These are phyloP conservation scores for Endogone sp. DNA, from an alignment of 192 early-diverging fungal species.

Conservation along the genomic window DNA sequence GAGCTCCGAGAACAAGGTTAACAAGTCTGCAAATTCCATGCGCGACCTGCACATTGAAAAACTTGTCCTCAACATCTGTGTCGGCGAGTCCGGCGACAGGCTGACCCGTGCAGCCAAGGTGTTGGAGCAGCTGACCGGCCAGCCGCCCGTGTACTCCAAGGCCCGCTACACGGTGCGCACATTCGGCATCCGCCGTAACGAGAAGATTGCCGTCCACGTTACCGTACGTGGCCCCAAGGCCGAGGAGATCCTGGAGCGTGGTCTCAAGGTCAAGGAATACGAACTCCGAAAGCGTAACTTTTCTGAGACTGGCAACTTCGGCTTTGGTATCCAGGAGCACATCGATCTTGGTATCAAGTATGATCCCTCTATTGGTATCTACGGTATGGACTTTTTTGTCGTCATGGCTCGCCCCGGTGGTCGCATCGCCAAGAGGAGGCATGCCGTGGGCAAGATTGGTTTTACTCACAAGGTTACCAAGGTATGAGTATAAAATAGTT, in stretches of 20 bases:
- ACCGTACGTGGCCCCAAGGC: constrained; percentile 89
- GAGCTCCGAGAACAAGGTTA: constrained; percentile 61
- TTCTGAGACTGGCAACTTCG: constrained; percentile 98
- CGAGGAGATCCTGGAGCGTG: constrained; percentile 98
- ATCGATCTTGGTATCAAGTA: constrained; percentile 99
- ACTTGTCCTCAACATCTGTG: constrained; percentile 99
- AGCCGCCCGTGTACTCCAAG: constrained; percentile 99
- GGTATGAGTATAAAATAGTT: constrained; percentile 12
- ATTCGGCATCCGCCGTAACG: constrained; percentile 99
- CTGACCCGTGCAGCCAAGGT: constrained; percentile 99
- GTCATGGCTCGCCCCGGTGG: constrained; percentile 97
- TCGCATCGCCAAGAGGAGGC: constrained; percentile 94
- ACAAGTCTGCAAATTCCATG: constrained; percentile 88
- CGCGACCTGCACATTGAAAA: constrained; percentile 97
- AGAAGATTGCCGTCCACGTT: constrained; percentile 99
- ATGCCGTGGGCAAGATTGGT: constrained; percentile 79
- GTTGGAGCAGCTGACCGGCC: constrained; percentile 99
- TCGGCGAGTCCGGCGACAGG: constrained; percentile 99
- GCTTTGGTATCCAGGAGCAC: constrained; percentile 99
- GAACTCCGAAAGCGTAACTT: constrained; percentile 95
- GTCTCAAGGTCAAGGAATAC: constrained; percentile 99
- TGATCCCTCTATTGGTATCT: constrained; percentile 97
- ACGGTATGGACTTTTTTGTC: constrained; percentile 68
- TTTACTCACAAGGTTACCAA: constrained; percentile 88
- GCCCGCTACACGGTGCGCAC: constrained; percentile 99